Base-by-base conservation (phyloP, 2,329 filamentous ascomycete genomes). In the Xylariaceae sp. region DNA sequence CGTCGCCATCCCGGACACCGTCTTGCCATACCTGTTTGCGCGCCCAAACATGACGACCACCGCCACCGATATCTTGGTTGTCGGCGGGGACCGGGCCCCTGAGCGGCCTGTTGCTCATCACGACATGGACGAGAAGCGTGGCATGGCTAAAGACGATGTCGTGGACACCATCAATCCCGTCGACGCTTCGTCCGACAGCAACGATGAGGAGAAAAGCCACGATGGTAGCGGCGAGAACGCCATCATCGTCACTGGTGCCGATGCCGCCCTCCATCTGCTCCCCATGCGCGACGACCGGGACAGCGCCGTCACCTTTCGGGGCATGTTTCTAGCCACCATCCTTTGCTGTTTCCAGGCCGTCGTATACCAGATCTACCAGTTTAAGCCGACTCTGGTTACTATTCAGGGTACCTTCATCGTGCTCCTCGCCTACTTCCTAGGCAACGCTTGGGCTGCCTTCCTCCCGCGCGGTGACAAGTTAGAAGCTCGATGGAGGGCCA, bases 331-430 rank as follows among this genome's bases (percentile, higher is more conserved):
- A 29, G 67, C 69, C 2, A 67, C 67, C 0, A 42, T 50, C 3
- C 59, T 76, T 4, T 60, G 70, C 0, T 63, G 60, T 9, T 75
- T 76, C 44, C 69, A 74, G 41, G 66, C 70, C 16, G 64, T 69
- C 27, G 71, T 76, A 65, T 60, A 55, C 32, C 69, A 74, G 47
- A 75, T 76, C 29, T 76, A 76, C 42, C 51, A 48, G 67, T 74
- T 70, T 50, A 73, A 74, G 60, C 70, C 69, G 0, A 75, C 70
- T 1, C 3, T 23, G 1, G 49, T 68, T 22, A 59, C 57, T 3
- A 67, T 75, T 13, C 59, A 61, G 12, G 69, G 70, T 23, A 74
- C 69, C 0, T 75, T 75, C 35, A 72, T 75, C 32, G 70, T 73
- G 5, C 61, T 76, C 25, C 72, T 76, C 29, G 66, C 68, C 10